These are phyloP conservation scores for Leccinum pachyderme DNA, from an alignment of 1,284 basidiomycete species.

Conservation along the genomic window DNA sequence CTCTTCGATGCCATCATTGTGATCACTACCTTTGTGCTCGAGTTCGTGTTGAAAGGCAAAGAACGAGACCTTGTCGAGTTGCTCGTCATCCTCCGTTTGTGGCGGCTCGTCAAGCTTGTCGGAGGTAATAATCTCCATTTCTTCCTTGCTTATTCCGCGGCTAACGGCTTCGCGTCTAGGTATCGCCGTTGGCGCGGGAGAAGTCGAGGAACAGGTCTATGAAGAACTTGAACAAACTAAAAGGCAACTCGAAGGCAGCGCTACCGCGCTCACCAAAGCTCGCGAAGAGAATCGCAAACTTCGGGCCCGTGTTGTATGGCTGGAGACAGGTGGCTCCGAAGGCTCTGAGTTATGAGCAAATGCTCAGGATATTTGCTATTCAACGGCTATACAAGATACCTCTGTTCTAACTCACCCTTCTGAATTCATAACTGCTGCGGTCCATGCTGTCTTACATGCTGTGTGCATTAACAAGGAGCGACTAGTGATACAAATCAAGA, in stretches of 20 bases:
- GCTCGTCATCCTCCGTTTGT: slow-evolving; percentile 70
- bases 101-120: slow-evolving; percentile 76
- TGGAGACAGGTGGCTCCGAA: slow-evolving; percentile 38
- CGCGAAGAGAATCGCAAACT: slow-evolving; percentile 39
- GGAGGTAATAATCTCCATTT: slow-evolving; percentile 51
- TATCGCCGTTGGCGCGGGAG: slow-evolving; percentile 71
- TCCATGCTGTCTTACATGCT: slow-evolving; percentile 1
- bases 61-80: slow-evolving; percentile 69
- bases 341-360: slow-evolving; percentile 32
- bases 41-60: slow-evolving; percentile 62
- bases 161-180: slow-evolving; percentile 41
- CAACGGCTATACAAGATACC: not conserved
- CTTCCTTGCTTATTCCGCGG: not conserved
- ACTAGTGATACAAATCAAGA: slow-evolving; percentile 21
- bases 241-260: slow-evolving; percentile 45
- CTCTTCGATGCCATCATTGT: slow-evolving; percentile 72
- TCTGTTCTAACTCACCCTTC: slow-evolving; percentile 16
- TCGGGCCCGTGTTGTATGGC: slow-evolving; percentile 31
- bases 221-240: slow-evolving; percentile 48
- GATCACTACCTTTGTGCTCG: slow-evolving; percentile 67
- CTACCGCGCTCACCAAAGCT: slow-evolving; percentile 35
- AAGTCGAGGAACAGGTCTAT: slow-evolving; percentile 54
- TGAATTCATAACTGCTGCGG: slow-evolving; percentile 10
- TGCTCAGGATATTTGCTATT: slow-evolving; percentile 8
- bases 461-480: slow-evolving; percentile 1